Percentiles rank a stretch among this genome's conserved stretches.
These are phyloP conservation scores for Fusarium sp. DNA, from an alignment of 2,329 filamentous ascomycete species.

Conservation along the genomic window DNA sequence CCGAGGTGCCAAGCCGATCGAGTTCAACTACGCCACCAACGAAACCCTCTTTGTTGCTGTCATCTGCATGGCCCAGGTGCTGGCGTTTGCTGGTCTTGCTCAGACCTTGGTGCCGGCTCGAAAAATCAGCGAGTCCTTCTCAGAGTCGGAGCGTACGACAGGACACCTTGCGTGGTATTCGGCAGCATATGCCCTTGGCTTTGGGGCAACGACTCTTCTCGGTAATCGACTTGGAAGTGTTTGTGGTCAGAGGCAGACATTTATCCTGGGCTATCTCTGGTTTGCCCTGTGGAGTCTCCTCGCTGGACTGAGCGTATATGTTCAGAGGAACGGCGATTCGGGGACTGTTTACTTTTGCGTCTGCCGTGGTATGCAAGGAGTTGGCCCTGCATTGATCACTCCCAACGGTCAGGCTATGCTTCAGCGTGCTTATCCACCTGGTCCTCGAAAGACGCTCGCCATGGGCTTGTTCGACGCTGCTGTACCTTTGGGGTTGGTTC, in stretches of 20 bases:
- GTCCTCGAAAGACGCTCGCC: conserved; percentile 37
- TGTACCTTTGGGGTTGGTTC: conserved; percentile 39
- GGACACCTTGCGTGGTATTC: conserved; percentile 42
- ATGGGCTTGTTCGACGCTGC: conserved; percentile 42
- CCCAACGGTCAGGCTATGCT: conserved; percentile 41
- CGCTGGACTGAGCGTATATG: conserved; percentile 37
- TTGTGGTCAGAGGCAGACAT: conserved; percentile 39
- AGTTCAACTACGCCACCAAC: conserved; percentile 43
- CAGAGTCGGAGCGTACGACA: conserved; percentile 32
- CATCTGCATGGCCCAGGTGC: conserved; percentile 43
- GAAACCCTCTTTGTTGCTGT: conserved; percentile 40
- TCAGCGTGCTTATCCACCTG: conserved; percentile 41
- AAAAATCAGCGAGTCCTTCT: conserved; percentile 37
- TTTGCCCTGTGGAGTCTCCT: conserved; percentile 43
- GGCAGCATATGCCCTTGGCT: conserved; percentile 38
- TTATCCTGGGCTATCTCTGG: conserved; percentile 42
- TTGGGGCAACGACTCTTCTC: conserved; percentile 34
- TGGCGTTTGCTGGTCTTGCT: conserved; percentile 40
- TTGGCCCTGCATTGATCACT: conserved; percentile 39
- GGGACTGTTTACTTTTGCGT: conserved; percentile 40
- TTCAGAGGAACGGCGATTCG: conserved; percentile 11
- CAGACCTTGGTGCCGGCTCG: conserved; percentile 41
- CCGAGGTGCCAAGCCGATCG: conserved; percentile 38
- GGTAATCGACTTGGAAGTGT: conserved; percentile 41
- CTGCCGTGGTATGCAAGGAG: conserved; percentile 43